phyloP scores from a whole-genome alignment of 169 alveolate species.

The Plasmodium coatneyi region DNA sequence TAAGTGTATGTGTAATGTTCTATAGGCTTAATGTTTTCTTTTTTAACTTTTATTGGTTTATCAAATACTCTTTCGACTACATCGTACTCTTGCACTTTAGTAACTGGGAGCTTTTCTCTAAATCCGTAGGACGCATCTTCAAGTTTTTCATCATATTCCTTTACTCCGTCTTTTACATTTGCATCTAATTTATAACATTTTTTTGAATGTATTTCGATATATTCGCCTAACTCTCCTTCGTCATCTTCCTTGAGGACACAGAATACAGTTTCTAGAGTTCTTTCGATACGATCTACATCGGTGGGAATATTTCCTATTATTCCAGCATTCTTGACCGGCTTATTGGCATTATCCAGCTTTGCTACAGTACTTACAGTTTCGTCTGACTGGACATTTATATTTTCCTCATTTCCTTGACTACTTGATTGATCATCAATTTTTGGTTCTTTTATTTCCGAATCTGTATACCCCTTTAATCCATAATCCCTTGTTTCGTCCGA shows the following conservation, averaged over 20 bases:
- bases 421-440: not conserved
- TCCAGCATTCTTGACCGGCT: not conserved
- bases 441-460: not conserved
- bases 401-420: not conserved
- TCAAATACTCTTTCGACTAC: not conserved
- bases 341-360: not conserved
- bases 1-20: not conserved
- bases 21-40: not conserved
- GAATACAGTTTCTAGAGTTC: not conserved
- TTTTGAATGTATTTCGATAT: not conserved
- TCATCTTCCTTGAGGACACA: constrained; percentile 1
- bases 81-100: not conserved
- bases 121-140: not conserved
- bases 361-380: not conserved
- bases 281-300: not conserved
- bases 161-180: not conserved
- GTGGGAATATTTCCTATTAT: not conserved
- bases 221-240: not conserved
- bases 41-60: not conserved
- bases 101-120: constrained; percentile 23
- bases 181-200: not conserved
- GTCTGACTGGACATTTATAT: not conserved
- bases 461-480: constrained; percentile 16
- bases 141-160: not conserved
- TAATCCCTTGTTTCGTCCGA: constrained; percentile 14